Conservation (phyloP, 495 filamentous ascomycete genomes). For the Neohortaea acidophila region DNA sequence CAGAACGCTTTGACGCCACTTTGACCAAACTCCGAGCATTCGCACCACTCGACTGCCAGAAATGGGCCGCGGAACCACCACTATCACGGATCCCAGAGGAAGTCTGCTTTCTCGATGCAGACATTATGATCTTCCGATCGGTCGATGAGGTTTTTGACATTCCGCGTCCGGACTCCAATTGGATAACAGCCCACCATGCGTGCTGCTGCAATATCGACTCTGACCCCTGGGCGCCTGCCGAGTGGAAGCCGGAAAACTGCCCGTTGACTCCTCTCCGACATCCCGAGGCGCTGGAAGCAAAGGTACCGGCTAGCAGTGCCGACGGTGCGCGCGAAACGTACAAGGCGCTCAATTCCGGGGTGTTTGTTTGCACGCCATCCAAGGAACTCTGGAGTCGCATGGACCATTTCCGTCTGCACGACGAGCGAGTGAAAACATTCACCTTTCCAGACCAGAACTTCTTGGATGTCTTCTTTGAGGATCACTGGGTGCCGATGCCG, state of each 20-base stretch:
- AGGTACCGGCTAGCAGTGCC: slow-evolving; percentile 16
- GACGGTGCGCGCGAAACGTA: slow-evolving; percentile 21
- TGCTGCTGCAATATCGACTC: slow-evolving; percentile 40
- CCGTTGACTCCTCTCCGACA: slow-evolving; percentile 31
- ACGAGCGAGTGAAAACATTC: slow-evolving; percentile 25
- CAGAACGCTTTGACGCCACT: slow-evolving; percentile 36
- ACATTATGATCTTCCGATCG: slow-evolving; percentile 34
- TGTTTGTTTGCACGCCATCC: slow-evolving; percentile 29
- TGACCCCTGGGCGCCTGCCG: slow-evolving; percentile 32
- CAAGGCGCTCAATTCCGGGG: slow-evolving; percentile 29
- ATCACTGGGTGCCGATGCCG: slow-evolving; percentile 29
- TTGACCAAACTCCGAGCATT: slow-evolving; percentile 43
- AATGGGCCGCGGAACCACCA: slow-evolving; percentile 29
- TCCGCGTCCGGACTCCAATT: slow-evolving; percentile 20
- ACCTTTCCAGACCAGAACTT: slow-evolving; percentile 42
- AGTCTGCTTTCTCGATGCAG: slow-evolving; percentile 36
- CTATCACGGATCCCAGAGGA: slow-evolving; percentile 24
- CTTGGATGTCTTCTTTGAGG: slow-evolving; percentile 32
- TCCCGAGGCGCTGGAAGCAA: slow-evolving; percentile 20
- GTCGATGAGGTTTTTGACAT: slow-evolving; percentile 33
- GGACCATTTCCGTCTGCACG: slow-evolving; percentile 25
- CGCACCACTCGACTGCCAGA: slow-evolving; percentile 27
- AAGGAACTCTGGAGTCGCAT: slow-evolving; percentile 27
- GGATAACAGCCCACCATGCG: slow-evolving; percentile 36
- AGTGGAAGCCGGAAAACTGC: slow-evolving; percentile 37